Conservation (phyloP, 2,329 filamentous ascomycete species). For the Nemania bipapillata region DNA sequence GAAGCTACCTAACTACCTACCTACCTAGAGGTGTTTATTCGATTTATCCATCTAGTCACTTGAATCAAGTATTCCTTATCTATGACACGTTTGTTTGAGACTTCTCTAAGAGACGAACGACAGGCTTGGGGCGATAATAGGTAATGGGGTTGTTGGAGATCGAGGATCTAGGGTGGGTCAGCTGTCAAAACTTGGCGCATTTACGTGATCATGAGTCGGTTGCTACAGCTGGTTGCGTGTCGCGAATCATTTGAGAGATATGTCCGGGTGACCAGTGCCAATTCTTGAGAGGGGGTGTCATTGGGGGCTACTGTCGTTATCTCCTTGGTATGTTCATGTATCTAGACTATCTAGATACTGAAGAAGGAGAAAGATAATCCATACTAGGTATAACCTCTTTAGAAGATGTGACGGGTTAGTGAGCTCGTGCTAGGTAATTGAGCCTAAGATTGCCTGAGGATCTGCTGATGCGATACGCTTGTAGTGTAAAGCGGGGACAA, state of each 20-base stretch:
- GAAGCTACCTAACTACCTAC: background rate
- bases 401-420: background rate
- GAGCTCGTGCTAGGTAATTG: conserved; percentile 6
- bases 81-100: background rate
- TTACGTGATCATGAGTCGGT: conserved; percentile 33
- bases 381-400: background rate
- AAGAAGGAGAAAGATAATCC: background rate
- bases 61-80: background rate
- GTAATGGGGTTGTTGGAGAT: background rate
- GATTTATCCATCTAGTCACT: background rate
- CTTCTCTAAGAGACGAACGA: background rate
- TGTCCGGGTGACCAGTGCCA: conserved; percentile 21
- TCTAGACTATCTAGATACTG: too few species aligned
- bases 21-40: background rate
- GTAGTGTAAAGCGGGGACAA: too few species aligned
- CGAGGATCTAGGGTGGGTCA: conserved; percentile 24
- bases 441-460: background rate
- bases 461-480: background rate
- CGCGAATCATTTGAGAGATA: conserved; percentile 12
- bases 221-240: conserved; percentile 22
- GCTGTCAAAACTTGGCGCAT: conserved; percentile 19
- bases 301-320: background rate
- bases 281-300: background rate
- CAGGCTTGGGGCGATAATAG: background rate
- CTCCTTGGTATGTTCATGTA: too few species aligned